A percentile compares a stretch with the other conserved stretches of the same genome.
These are phyloP conservation scores for Daucus carota DNA, from an alignment of 129 eudicot species.

Conservation along the genomic window DH1_v3.0 NC_030388.2:12954001-12954500, in stretches of 20 bases:
- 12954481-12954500: background rate
- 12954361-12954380: too few relatives aligned
- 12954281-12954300: background rate
- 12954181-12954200: background rate
- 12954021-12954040: too few relatives aligned
- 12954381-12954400: background rate
- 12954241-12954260: background rate
- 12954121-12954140: too few relatives aligned
- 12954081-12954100: too few relatives aligned
- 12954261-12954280: background rate
- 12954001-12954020: too few relatives aligned
- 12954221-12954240: background rate
- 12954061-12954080: too few relatives aligned
- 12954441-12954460: background rate
- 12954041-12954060: too few relatives aligned
- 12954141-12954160: background rate
- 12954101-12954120: too few relatives aligned
- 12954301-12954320: background rate
- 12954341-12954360: too few relatives aligned
- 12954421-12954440: background rate
- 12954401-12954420: background rate
- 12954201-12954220: background rate
- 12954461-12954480: background rate
- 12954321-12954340: too few relatives aligned
- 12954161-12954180: background rate